Conservation (phyloP, 140 eudicot species). For the Flaveria floridana region DNA sequence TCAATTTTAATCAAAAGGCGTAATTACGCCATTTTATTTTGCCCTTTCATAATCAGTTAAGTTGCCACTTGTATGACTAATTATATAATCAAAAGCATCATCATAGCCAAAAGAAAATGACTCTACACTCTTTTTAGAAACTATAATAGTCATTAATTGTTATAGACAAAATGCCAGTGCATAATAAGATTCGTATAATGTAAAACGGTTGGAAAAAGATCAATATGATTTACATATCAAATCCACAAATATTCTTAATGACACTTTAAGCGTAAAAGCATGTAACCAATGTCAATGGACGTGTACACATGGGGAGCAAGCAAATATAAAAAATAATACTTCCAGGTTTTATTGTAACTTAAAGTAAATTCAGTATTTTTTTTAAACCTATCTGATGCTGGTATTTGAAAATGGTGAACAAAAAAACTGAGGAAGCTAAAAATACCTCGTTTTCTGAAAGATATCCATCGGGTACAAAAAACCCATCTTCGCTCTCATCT, state of each 20-base stretch:
- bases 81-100: no score
- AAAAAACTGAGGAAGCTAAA: neutral
- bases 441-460: slow-evolving; percentile 93
- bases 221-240: neutral
- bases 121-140: neutral
- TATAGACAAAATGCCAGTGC: neutral
- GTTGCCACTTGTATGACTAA: neutral
- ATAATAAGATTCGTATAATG: neutral
- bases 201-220: neutral
- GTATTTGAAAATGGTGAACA: neutral
- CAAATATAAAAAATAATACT: neutral
- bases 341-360: neutral
- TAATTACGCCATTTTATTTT: neutral
- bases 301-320: neutral
- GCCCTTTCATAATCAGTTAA: neutral
- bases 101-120: neutral
- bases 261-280: neutral
- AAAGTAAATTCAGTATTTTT: neutral
- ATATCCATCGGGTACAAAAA: slow-evolving; percentile 98
- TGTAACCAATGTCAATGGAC: neutral
- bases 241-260: neutral
- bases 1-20: neutral
- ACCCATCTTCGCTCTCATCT: slow-evolving; percentile 86
- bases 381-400: neutral
- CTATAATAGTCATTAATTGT: neutral